Percentiles rank a stretch among this genome's conserved stretches.
Evolutionary conservation across 2,329 filamentous ascomycete genomes (phyloP).

Genomic region (Pseudogymnoascus sp.): DNA sequence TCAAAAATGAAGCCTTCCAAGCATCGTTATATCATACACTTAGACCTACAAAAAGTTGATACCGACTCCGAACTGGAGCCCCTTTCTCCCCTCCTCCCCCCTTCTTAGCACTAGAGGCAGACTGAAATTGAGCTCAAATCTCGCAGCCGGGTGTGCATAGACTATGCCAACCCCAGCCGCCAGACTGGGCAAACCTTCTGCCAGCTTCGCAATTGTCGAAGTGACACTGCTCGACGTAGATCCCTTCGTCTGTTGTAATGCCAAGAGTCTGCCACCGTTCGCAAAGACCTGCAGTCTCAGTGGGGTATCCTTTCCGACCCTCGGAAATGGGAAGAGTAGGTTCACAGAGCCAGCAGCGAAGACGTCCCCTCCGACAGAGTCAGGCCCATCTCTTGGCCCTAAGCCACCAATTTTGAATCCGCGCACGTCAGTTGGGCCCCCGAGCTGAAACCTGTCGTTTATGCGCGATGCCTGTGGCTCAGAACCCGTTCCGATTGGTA

Average conservation of each 20-base stretch:
- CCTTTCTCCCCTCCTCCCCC: constrained; percentile 84
- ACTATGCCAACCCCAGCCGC: constrained; percentile 86
- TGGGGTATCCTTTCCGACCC: constrained; percentile 72
- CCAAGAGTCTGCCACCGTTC: constrained; percentile 80
- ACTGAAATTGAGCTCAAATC: constrained; percentile 95
- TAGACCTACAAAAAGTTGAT: constrained; percentile 73
- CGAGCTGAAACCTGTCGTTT: constrained; percentile 92
- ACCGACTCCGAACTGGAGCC: constrained; percentile 89
- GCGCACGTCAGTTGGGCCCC: constrained; percentile 88
- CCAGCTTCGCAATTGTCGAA: constrained; percentile 60
- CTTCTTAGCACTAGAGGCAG: constrained; percentile 73
- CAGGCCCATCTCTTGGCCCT: constrained; percentile 76
- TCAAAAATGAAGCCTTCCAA: not conserved
- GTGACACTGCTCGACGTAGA: constrained; percentile 29
- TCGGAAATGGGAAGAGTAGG: constrained; percentile 76
- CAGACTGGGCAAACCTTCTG: constrained; percentile 71
- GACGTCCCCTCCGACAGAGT: constrained; percentile 85
- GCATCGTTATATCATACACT: not conserved
- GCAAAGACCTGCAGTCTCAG: constrained; percentile 84
- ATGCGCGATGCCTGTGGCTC: constrained; percentile 64
- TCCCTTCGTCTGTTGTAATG: constrained; percentile 51
- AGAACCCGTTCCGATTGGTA: constrained; percentile 54
- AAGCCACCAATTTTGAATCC: constrained; percentile 87
- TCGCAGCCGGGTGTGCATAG: constrained; percentile 86
- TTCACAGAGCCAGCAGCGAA: constrained; percentile 87